Percentiles rank a stretch among this genome's conserved stretches.
phyloP scores from a whole-genome alignment of 495 filamentous ascomycete genomes.

The Lentithecium fluviatile region DNA sequence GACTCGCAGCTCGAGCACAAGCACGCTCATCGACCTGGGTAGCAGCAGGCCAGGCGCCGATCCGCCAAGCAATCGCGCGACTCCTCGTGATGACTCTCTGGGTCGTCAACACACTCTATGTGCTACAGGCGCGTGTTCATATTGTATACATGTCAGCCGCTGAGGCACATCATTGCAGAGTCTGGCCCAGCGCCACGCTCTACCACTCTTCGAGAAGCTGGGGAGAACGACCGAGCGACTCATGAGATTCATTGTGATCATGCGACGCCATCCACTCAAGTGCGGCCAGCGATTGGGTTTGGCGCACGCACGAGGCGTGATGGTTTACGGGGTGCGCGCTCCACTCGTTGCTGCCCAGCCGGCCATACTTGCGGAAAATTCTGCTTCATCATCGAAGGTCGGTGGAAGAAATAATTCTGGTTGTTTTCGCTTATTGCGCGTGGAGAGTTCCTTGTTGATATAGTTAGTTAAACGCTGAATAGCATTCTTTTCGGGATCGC shows the following conservation, averaged over 20 bases:
- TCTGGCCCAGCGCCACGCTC: conserved; percentile 12
- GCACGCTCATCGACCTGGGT: not conserved
- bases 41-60: not conserved
- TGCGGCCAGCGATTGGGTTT: not conserved
- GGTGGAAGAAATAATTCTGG: conserved; percentile 2
- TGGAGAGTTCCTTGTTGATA: conserved; percentile 4
- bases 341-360: conserved; percentile 13
- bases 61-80: conserved; percentile 13
- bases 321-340: too few species aligned
- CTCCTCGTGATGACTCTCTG: conserved; percentile 13
- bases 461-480: conserved; percentile 12
- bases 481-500: conserved; percentile 12
- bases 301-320: not conserved
- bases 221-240: conserved; percentile 6
- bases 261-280: conserved; percentile 16
- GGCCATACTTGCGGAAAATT: not conserved
- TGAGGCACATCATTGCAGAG: conserved; percentile 19
- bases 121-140: conserved; percentile 27
- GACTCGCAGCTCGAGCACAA: not conserved
- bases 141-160: conserved; percentile 22
- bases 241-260: conserved; percentile 16
- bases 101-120: conserved; percentile 18
- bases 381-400: not conserved
- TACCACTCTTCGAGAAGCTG: conserved; percentile 23
- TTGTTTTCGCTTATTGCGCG: conserved; percentile 17